Base-by-base conservation (phyloP, 306 rosid species). In the Cicer bijugum region DNA sequence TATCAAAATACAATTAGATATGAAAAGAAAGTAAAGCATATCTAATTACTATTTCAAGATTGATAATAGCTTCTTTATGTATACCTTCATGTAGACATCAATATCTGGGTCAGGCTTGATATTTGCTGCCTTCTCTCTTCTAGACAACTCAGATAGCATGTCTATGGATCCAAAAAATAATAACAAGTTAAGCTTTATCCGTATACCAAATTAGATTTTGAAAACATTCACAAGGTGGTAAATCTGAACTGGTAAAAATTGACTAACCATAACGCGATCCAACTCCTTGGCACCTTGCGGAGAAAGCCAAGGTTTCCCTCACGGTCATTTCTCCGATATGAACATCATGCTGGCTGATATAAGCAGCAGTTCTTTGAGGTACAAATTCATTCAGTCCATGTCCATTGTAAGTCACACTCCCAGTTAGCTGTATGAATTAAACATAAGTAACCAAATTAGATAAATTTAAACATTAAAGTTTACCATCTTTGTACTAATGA, bases 321-420 rank as follows among this genome's bases (percentile, higher is more conserved):
- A 93, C 98, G 43, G 98, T 93, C 98, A 93, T 89, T 79, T 93
- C 98, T 12, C 96, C 93, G 40, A 82, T 75, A 48, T 93, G 98
- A 75, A 88, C 84, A 76, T 93, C 97, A 69, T 91, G 86, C 50
- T 93, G 97, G 57, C 97, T 85, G 45, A 93, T 89, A 71, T 93
- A 93, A 6, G 98, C 97, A 53, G 96, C 88, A 1, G 97, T 93
- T 80, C 97, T 93, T 52, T 80, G 90, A 15, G 98, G 89, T 0
- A 86, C 89, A 78, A 86, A 86, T 83, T 86, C 89, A 2, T 78
- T 61, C 83, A 86, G 37, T 61, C 28, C 80, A 20, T 83, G 85
- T 0, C 89, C 89, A 71, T 86, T 86, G 60, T 80, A 86, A 14
- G 85, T 86, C 75, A 86, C 83, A 15, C 14, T 78, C 46, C 89